These are phyloP conservation scores for Microcyclosporella mali DNA, from an alignment of 2,329 filamentous ascomycete genomes.

Conservation along the genomic window DNA sequence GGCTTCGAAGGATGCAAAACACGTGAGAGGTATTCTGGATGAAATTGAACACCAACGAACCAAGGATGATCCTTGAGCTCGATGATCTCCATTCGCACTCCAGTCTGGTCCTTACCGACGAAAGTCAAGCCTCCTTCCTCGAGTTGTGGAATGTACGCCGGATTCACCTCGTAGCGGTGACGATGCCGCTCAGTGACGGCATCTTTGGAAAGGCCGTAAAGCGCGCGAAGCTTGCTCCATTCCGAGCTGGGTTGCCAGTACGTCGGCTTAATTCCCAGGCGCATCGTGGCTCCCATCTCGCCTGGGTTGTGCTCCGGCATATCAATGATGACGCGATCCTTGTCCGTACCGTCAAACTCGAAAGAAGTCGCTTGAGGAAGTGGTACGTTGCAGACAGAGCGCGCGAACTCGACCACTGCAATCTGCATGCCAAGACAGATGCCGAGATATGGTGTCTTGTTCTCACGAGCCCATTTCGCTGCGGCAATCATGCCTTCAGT, in stretches of 20 bases:
- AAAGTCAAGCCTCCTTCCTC: conserved; percentile 66
- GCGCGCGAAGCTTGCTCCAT: conserved; percentile 68
- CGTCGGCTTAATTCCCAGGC: conserved; percentile 68
- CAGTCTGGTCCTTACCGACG: conserved; percentile 71
- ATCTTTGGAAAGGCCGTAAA: conserved; percentile 56
- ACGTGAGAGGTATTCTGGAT: conserved; percentile 76
- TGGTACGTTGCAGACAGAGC: conserved; percentile 62
- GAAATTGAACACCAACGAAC: conserved; percentile 81
- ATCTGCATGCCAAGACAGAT: conserved; percentile 92
- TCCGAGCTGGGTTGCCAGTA: conserved; percentile 69
- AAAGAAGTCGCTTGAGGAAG: conserved; percentile 48
- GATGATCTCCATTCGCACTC: conserved; percentile 74
- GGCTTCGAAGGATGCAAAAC: conserved; percentile 69
- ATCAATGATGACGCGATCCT: conserved; percentile 70
- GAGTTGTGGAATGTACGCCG: conserved; percentile 63
- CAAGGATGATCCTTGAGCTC: conserved; percentile 78
- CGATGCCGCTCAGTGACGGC: conserved; percentile 66
- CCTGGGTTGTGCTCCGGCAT: conserved; percentile 82
- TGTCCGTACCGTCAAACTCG: conserved; percentile 54
- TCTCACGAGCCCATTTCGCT: conserved; percentile 78
- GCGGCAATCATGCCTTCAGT: conserved; percentile 86
- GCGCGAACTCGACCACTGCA: conserved; percentile 81
- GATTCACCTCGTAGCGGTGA: conserved; percentile 88
- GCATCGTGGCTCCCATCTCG: conserved; percentile 82
- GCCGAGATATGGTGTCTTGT: conserved; percentile 75